Conservation (phyloP, 2,329 filamentous ascomycete species). For the Dichotomopilus funicola region DNA sequence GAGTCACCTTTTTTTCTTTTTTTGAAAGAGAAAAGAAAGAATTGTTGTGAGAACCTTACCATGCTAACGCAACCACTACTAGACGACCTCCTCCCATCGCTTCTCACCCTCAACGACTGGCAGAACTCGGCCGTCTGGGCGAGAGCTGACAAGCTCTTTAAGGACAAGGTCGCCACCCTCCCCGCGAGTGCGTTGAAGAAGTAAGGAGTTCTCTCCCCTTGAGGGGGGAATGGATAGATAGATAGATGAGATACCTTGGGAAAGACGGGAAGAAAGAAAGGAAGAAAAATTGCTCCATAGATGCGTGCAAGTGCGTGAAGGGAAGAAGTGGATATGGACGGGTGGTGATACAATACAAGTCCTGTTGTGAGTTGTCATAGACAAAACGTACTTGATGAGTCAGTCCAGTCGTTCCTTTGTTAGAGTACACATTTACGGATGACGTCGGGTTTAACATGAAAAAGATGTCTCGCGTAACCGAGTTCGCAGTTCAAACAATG, state of each 20-base stretch:
- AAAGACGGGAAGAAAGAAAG: not conserved
- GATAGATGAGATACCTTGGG: not conserved
- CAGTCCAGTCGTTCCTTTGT: not conserved
- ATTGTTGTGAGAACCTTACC: not conserved
- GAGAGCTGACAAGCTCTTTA: constrained; percentile 75
- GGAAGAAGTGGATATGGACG: too few species aligned
- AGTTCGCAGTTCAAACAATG: not conserved
- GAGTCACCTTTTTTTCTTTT: not conserved
- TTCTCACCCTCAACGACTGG: constrained; percentile 72
- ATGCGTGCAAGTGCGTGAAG: too few species aligned
- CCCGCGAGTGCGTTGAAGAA: constrained; percentile 22
- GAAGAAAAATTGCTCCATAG: too few species aligned
- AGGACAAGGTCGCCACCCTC: constrained; percentile 61
- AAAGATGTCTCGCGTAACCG: too few species aligned
- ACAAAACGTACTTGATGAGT: not conserved
- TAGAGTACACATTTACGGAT: not conserved
- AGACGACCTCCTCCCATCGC: constrained; percentile 63
- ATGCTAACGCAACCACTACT: not conserved
- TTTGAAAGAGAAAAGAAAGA: too few species aligned
- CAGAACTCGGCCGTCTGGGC: constrained; percentile 71
- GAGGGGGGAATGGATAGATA: not conserved
- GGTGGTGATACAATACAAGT: not conserved
- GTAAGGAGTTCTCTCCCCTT: not conserved
- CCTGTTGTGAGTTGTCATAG: not conserved
- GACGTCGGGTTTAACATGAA: not conserved